Percentiles rank a stretch among this genome's conserved stretches.
Evolutionary conservation across 768 basidiomycete genomes (phyloP).

Genomic region (Russula compacta): DNA sequence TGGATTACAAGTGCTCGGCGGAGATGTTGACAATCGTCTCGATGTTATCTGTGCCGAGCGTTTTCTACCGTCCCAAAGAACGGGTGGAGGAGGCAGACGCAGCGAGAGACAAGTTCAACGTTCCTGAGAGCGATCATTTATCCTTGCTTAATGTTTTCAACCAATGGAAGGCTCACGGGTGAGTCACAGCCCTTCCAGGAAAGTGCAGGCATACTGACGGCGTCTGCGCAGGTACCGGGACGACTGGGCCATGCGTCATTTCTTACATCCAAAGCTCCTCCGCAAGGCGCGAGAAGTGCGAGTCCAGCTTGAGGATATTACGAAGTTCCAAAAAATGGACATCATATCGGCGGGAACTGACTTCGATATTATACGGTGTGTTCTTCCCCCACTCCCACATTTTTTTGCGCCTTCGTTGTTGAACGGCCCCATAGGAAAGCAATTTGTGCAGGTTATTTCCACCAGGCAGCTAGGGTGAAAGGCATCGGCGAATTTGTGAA

Average conservation of each 20-base stretch:
- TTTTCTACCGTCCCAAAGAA: slow-evolving; percentile 96
- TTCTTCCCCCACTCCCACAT: not conserved
- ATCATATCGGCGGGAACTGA: slow-evolving; percentile 87
- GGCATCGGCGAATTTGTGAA: slow-evolving; percentile 99
- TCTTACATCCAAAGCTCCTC: slow-evolving; percentile 91
- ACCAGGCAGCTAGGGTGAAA: slow-evolving; percentile 96
- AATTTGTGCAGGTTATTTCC: slow-evolving; percentile 97
- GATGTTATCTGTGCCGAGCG: slow-evolving; percentile 96
- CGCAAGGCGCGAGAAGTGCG: slow-evolving; percentile 94
- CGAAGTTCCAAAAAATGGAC: slow-evolving; percentile 98
- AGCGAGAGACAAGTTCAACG: slow-evolving; percentile 95
- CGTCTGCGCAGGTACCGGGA: slow-evolving; percentile 62
- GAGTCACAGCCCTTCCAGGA: slow-evolving; percentile 23
- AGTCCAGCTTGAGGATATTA: slow-evolving; percentile 93
- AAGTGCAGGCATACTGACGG: not conserved
- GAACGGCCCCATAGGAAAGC: slow-evolving; percentile 59
- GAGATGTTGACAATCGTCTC: slow-evolving; percentile 99
- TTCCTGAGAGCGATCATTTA: slow-evolving; percentile 95
- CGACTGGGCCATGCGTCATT: slow-evolving; percentile 92
- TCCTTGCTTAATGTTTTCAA: slow-evolving; percentile 94
- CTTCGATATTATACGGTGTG: slow-evolving; percentile 78
- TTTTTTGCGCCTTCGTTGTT: not conserved
- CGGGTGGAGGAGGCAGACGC: slow-evolving; percentile 97
- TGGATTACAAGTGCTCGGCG: slow-evolving; percentile 84
- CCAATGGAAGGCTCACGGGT: slow-evolving; percentile 97